These are phyloP conservation scores for Aspergillus coremiiformis DNA, from an alignment of 495 filamentous ascomycete species.

Conservation along the genomic window DNA sequence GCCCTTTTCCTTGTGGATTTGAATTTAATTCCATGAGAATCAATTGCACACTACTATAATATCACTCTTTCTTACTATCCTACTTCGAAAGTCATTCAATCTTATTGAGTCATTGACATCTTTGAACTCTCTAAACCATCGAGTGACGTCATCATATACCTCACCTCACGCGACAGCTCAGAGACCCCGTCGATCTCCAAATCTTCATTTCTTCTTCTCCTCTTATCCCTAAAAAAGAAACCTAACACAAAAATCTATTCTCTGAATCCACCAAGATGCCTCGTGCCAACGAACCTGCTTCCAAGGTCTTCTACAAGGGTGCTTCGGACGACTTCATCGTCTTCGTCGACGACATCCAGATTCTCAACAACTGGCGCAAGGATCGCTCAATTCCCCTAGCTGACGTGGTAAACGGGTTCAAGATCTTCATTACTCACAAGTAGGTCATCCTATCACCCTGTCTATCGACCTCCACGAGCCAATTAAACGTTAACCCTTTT, in stretches of 20 bases:
- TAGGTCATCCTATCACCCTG: slow-evolving; percentile 43
- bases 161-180: slow-evolving; percentile 2
- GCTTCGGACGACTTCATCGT: slow-evolving; percentile 81
- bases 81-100: too few relatives aligned
- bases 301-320: slow-evolving; percentile 91
- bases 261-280: slow-evolving; percentile 48
- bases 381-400: slow-evolving; percentile 73
- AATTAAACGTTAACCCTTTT: neutral
- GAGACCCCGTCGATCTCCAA: slow-evolving; percentile 10
- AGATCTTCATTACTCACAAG: slow-evolving; percentile 88
- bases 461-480: neutral
- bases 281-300: slow-evolving; percentile 64
- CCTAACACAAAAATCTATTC: neutral
- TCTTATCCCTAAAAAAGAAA: neutral
- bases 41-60: too few relatives aligned
- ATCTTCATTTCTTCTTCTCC: slow-evolving; percentile 10
- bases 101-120: neutral
- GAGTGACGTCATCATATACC: slow-evolving; percentile 27
- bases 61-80: too few relatives aligned
- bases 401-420: slow-evolving; percentile 80
- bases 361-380: slow-evolving; percentile 71
- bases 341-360: slow-evolving; percentile 69
- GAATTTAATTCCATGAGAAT: too few relatives aligned
- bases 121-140: neutral
- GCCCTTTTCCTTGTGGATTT: too few relatives aligned